These are phyloP conservation scores for Collybiopsis confluens DNA, from an alignment of 768 basidiomycete species.

Conservation along the genomic window DNA sequence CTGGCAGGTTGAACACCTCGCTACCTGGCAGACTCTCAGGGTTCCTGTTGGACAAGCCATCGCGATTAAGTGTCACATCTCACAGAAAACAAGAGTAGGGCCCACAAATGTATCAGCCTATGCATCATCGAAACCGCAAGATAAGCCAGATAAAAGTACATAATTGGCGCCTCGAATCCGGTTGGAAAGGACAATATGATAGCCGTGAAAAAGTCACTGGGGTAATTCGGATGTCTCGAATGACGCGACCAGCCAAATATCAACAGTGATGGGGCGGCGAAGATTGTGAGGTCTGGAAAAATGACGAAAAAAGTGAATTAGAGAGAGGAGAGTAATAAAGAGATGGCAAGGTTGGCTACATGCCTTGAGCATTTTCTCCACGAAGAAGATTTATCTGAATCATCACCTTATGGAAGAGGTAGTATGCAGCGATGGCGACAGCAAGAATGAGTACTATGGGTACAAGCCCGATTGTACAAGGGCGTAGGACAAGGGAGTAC, in stretches of 20 bases:
- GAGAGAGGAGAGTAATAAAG: neutral
- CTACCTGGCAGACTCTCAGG: too few species aligned
- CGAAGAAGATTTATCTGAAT: slow-evolving; percentile 95
- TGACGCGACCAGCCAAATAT: slow-evolving; percentile 97
- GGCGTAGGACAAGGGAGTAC: slow-evolving; percentile 92
- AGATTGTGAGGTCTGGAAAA: slow-evolving; percentile 75
- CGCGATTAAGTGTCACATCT: too few species aligned
- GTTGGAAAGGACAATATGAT: slow-evolving; percentile 94
- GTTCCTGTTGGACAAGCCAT: too few species aligned
- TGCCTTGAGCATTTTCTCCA: slow-evolving; percentile 88
- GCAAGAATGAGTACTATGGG: slow-evolving; percentile 54
- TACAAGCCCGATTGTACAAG: slow-evolving; percentile 66
- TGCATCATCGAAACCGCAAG: slow-evolving; percentile 88
- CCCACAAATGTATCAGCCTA: too few species aligned
- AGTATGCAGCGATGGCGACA: slow-evolving; percentile 73
- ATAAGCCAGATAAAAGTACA: slow-evolving; percentile 92
- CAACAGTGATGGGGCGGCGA: slow-evolving; percentile 79
- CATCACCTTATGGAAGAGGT: slow-evolving; percentile 86
- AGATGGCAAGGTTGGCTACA: slow-evolving; percentile 14
- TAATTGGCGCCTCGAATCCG: slow-evolving; percentile 87
- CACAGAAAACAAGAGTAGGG: too few species aligned
- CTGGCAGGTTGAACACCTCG: too few species aligned
- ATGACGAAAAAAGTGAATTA: too few species aligned
- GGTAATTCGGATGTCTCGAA: too few species aligned
- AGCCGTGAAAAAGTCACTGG: slow-evolving; percentile 86